These are phyloP conservation scores for Solanum chilense DNA, from an alignment of 257 asterid species.

Conservation along the genomic window DNA sequence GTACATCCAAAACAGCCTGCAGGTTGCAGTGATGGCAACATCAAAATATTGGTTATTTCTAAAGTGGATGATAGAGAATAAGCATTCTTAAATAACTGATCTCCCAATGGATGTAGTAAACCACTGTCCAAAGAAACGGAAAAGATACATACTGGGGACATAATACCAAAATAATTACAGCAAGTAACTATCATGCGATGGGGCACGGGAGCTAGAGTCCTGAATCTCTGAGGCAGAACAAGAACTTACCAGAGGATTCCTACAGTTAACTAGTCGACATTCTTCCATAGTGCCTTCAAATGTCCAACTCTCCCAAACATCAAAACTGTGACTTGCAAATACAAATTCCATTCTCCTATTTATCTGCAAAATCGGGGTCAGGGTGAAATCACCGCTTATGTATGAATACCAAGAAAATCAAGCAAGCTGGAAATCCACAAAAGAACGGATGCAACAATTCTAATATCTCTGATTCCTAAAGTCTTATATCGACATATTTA, in stretches of 20 bases:
- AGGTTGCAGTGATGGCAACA: background rate
- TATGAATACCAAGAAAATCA: background rate
- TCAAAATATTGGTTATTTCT: background rate
- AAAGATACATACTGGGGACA: background rate
- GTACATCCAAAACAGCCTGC: constrained; percentile 88
- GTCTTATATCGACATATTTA: background rate
- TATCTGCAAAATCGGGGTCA: constrained; percentile 40
- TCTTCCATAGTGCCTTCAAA: constrained; percentile 84
- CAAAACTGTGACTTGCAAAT: constrained; percentile 94
- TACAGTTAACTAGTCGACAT: constrained; percentile 91
- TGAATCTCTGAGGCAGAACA: background rate
- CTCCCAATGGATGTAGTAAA: background rate
- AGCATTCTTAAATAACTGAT: background rate
- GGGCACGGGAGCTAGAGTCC: background rate
- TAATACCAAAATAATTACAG: background rate
- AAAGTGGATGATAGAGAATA: background rate
- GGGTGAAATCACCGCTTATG: background rate
- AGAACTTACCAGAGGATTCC: constrained; percentile 80
- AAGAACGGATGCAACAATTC: background rate
- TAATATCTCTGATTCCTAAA: background rate
- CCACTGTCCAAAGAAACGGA: background rate
- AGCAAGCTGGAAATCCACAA: background rate
- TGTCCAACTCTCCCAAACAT: constrained; percentile 98
- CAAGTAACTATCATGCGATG: background rate
- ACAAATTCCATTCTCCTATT: constrained; percentile 98